Base-by-base conservation (phyloP, 306 rosid species). In the Prunus davidiana region DNA sequence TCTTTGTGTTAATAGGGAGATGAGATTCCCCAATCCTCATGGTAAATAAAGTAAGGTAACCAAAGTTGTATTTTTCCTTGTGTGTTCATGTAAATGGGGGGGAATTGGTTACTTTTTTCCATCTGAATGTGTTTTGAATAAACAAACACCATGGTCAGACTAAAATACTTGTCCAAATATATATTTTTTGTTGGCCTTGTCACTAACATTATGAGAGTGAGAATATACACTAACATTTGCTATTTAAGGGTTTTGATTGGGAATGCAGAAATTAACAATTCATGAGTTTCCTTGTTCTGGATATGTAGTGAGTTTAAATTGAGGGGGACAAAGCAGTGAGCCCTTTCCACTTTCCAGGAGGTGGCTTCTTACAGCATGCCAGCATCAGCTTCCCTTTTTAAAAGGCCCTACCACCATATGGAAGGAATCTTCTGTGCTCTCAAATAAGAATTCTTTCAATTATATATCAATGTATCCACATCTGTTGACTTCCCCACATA, bases 21-120 rank as follows among this genome's bases (percentile, higher is more conserved):
- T 43, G 68, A 58, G 73, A 64, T 79, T 71, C 82, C 73, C 4
- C 72, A 72, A 71, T 52, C 71, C 77, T 12, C 72, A 24, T 47
- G 62, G 70, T 22, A 18, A 54, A 57, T 57, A 43, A 76, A 45
- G 15, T 45, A 69, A n/a, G 16, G 15, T n/a, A 24, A 27, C 24
- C 51, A 34, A 68, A 56, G 61, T 63, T 15, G 43, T 57, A 64
- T 32, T 32, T 45, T 78, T 64, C 67, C 57, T 64, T 55, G 50
- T 51, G 22, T 79, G 58, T 71, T 54, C 49, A 71, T 64, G 25
- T 51, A 63, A 63, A 50, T 3, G 62, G 62, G 27, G 27, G 49
- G 58, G 30, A 71, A 43, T 12, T 43, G 16, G 49, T 58, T 62
- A 46, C 19, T 32, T 30, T 69, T 58, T 57, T 72, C 14, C 3